A percentile compares a stretch with the other conserved stretches of the same genome.
These are phyloP conservation scores for Colletotrichum filicis DNA, from an alignment of 2,329 filamentous ascomycete genomes.

Conservation along the genomic window DNA sequence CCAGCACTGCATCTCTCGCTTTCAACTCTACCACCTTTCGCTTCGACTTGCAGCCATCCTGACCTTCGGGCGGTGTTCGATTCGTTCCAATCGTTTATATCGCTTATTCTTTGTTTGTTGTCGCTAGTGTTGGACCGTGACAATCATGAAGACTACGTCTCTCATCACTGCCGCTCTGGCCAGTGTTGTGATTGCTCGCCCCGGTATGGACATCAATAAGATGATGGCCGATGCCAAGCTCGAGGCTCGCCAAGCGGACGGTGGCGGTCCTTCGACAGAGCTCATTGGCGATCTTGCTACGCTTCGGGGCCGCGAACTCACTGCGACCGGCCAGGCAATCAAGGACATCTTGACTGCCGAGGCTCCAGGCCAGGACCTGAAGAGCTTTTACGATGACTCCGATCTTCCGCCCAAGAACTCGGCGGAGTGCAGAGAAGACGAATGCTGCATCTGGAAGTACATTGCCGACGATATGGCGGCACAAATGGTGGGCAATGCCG, in stretches of 20 bases:
- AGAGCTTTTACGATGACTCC: slow-evolving; percentile 33
- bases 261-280: slow-evolving; percentile 34
- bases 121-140: not conserved
- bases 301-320: slow-evolving; percentile 44
- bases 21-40: slow-evolving; percentile 23
- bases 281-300: slow-evolving; percentile 52
- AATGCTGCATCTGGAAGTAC: slow-evolving; percentile 58
- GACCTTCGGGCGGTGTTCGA: slow-evolving; percentile 23
- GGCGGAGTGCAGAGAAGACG: slow-evolving; percentile 47
- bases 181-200: slow-evolving; percentile 30
- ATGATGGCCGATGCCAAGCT: slow-evolving; percentile 35
- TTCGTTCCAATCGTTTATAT: slow-evolving; percentile 26
- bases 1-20: slow-evolving; percentile 26
- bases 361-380: slow-evolving; percentile 40
- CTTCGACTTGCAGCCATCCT: slow-evolving; percentile 18
- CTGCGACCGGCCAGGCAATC: slow-evolving; percentile 48
- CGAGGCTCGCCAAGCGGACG: slow-evolving; percentile 24
- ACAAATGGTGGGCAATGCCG: slow-evolving; percentile 49
- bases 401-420: slow-evolving; percentile 37
- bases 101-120: not conserved
- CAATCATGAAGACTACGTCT: slow-evolving; percentile 28
- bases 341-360: slow-evolving; percentile 48
- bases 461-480: slow-evolving; percentile 51
- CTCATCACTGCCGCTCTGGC: slow-evolving; percentile 21
- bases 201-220: slow-evolving; percentile 42